These are phyloP conservation scores for Fomitiporia mediterranea DNA, from an alignment of 1,284 basidiomycete species.

Conservation along the genomic window DNA sequence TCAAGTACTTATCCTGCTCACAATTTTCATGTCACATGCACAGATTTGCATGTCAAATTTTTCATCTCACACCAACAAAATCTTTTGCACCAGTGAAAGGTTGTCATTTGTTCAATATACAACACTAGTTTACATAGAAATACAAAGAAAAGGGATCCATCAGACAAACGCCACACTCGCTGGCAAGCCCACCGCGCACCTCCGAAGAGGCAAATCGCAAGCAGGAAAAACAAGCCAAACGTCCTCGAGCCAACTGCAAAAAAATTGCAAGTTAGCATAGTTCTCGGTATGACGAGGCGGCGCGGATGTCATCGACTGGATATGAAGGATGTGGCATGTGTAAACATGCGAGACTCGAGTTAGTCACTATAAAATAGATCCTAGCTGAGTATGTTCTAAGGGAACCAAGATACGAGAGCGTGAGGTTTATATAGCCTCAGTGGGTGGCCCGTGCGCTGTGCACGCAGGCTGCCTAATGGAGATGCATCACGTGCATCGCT, in stretches of 20 bases:
- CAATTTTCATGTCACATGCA: too few species aligned
- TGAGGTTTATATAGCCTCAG: slow-evolving; percentile 36
- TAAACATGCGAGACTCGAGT: slow-evolving; percentile 87
- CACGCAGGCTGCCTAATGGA: background rate
- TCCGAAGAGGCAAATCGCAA: slow-evolving; percentile 35
- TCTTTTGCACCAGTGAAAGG: too few species aligned
- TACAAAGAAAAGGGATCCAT: slow-evolving; percentile 45
- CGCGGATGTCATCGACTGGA: slow-evolving; percentile 73
- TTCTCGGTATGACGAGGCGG: slow-evolving; percentile 76
- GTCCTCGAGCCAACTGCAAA: slow-evolving; percentile 55
- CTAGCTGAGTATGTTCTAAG: slow-evolving; percentile 82
- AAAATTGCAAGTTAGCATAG: slow-evolving; percentile 26
- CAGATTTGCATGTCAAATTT: background rate
- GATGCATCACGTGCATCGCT: too few species aligned
- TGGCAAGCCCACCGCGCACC: slow-evolving; percentile 37
- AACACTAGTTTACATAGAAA: background rate
- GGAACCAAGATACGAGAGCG: slow-evolving; percentile 30
- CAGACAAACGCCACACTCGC: slow-evolving; percentile 72
- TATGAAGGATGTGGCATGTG: slow-evolving; percentile 76
- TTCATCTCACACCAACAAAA: background rate
- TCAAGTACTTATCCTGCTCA: too few species aligned
- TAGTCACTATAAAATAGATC: slow-evolving; percentile 88
- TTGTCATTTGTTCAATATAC: background rate
- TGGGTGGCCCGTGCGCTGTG: slow-evolving; percentile 34
- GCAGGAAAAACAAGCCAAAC: slow-evolving; percentile 60